Base-by-base conservation (phyloP, 164 flowering plant species). In the Nelumbo lutea region DNA sequence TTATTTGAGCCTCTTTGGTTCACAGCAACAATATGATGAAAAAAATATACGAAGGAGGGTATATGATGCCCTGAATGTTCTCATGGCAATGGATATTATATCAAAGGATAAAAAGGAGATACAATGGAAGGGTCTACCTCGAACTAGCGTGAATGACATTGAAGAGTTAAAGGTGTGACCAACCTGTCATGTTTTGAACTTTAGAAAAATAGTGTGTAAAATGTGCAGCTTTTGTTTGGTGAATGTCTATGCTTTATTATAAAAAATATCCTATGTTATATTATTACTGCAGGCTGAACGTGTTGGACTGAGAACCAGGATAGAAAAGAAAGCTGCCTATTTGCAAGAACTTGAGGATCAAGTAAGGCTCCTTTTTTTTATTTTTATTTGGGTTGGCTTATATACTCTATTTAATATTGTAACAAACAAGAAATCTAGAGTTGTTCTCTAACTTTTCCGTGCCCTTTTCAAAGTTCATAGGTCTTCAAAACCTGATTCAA, bases 11-110 rank as follows among this genome's bases (percentile, higher is more conserved):
- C 55, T 42, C 55, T 61, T 62, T 59, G 11, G 9, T 53, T 62
- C 57, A 59, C 83, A 83, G 88, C 88, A 83, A 79, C 88, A 85
- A 60, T 85, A 82, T 68, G 95, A 91, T 75, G 95, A 88, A 83
- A 91, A 91, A 72, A 91, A 91, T 70, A 91, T 91, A 68, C 76
- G 97, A 39, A 75, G 97, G 59, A 81, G 97, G 76, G 97, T 91
- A 45, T 91, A 91, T 81, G 97, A 91, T 81, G 93, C 97, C 11
- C 76, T 91, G 64, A 91, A 91, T 75, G 95, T 91, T 66, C 90
- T 91, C 45, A 89, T 91, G 97, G 97, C 95, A 2, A 84, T 91
- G 88, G 97, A 91, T 80, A 88, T 91, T 51, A 86, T 91, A 71
- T 82, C 90, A 1, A 89, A 89, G 77, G 91, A 88, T 68, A 89